A percentile compares a stretch with the other conserved stretches of the same genome.
Conservation (phyloP, 2,329 filamentous ascomycete species). For the Ophiocordyceps robertsii region DNA sequence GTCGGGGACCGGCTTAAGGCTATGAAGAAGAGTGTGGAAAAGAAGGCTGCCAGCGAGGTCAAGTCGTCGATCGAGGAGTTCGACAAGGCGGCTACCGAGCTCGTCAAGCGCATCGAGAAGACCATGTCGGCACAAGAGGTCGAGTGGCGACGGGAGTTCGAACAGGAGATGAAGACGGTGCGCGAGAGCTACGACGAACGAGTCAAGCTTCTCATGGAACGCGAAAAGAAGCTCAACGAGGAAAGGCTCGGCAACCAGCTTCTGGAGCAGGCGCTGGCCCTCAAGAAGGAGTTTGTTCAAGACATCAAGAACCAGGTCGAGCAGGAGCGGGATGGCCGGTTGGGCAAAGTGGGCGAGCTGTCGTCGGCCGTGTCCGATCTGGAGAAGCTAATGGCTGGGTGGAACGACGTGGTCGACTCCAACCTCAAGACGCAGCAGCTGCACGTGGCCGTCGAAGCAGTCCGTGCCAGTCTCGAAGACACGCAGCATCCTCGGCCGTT, state of each 20-base stretch:
- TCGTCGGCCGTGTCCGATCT: slow-evolving; percentile 67
- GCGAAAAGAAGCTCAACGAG: slow-evolving; percentile 68
- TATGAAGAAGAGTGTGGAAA: slow-evolving; percentile 56
- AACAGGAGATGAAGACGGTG: slow-evolving; percentile 68
- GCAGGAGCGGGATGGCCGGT: slow-evolving; percentile 71
- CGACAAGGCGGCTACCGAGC: slow-evolving; percentile 71
- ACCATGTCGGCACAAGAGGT: slow-evolving; percentile 71
- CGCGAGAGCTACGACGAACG: slow-evolving; percentile 67
- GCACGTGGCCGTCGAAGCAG: slow-evolving; percentile 88
- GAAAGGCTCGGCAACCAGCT: slow-evolving; percentile 75
- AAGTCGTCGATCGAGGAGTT: slow-evolving; percentile 62
- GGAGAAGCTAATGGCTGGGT: slow-evolving; percentile 75
- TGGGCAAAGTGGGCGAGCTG: slow-evolving; percentile 75
- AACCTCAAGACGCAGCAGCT: slow-evolving; percentile 94
- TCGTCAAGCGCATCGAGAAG: slow-evolving; percentile 77
- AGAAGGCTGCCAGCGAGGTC: slow-evolving; percentile 63
- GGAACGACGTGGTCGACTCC: slow-evolving; percentile 80
- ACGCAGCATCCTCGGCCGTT: slow-evolving; percentile 65
- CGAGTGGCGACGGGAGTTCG: slow-evolving; percentile 79
- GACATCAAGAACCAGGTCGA: slow-evolving; percentile 76
- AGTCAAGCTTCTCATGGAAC: slow-evolving; percentile 64
- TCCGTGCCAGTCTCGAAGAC: slow-evolving; percentile 70
- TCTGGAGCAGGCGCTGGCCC: slow-evolving; percentile 74
- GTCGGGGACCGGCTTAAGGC: slow-evolving; percentile 66
- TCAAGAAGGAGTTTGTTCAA: slow-evolving; percentile 73